Base-by-base conservation (phyloP, 345 rosid species). In the Hibiscus tridactylites region DNA sequence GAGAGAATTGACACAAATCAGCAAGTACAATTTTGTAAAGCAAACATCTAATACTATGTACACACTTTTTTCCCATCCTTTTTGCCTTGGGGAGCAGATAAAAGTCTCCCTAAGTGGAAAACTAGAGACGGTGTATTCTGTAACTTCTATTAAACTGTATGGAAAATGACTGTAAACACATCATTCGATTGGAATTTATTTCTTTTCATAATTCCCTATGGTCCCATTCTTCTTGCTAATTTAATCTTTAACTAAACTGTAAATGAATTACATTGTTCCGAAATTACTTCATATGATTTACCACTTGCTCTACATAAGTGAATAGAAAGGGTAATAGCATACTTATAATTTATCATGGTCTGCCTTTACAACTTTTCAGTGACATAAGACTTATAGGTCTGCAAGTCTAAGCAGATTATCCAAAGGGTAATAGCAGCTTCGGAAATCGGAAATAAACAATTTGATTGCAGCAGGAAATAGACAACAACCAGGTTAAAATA, bases 1-100 rank as follows among this genome's bases (percentile, higher is more conserved):
- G 15, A 44, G 47, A 47, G 13, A n/a, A 49, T 10, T 70, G 12
- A 35, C 63, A 3, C 54, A 21, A 46, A 46, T 21, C 53, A 12
- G 10, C 68, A 6, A 24, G 12, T 12, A 35, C 70, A 63, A 62
- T 73, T 73, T 50, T 62, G 75, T 72, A 72, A 46, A 72, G 54
- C 3, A 65, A 65, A 65, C 35, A 65, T 65, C 33, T 3, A 4
- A 50, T 4, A 2, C 12, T 16, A 70, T 54, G 68, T 72, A 42
- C 24, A 29, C 29, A 50, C 21, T 10, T 53, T 69, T 68, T 69
- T 53, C 10, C 10, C 52, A 42, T 7, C 44, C 19, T 16, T 54
- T 70, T 56, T 35, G 13, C 49, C 64, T 11, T 4, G 35, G 64
- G 73, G 52, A 57, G 35, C 64, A 19, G 53, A 26, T 66, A 15